A percentile compares a stretch with the other conserved stretches of the same genome.
These are phyloP conservation scores for Apiotrichum gracile DNA, from an alignment of 1,284 basidiomycete species.

Conservation along the genomic window DNA sequence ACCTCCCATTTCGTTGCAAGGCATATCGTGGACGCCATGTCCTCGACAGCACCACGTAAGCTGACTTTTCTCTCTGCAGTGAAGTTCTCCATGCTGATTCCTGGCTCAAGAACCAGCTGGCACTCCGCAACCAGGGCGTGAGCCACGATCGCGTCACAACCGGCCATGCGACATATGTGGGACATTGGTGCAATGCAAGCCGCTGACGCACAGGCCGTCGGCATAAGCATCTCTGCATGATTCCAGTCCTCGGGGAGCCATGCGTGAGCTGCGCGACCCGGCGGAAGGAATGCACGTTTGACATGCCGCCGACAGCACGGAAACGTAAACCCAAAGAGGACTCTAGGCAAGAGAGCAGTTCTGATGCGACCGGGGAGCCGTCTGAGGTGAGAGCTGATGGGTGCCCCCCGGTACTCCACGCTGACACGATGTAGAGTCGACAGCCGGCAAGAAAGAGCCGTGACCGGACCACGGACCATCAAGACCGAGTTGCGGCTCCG, in stretches of 20 bases:
- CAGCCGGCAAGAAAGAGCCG: no score
- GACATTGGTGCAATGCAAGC: neutral
- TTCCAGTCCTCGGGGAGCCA: conserved; percentile 20
- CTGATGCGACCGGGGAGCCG: no score
- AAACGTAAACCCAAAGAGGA: conserved; percentile 13
- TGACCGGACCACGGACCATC: neutral
- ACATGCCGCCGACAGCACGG: conserved; percentile 21
- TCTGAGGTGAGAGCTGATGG: no score
- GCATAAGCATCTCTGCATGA: conserved; percentile 29
- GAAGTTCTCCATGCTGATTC: no score
- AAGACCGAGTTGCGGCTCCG: no score
- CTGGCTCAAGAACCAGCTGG: neutral
- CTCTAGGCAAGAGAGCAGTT: no score
- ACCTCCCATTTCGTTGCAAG: no score
- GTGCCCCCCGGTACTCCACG: no score
- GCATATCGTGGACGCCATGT: no score
- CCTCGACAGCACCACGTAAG: no score
- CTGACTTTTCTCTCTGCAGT: no score
- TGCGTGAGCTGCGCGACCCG: conserved; percentile 25
- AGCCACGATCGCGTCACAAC: conserved; percentile 8
- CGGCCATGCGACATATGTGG: conserved; percentile 14
- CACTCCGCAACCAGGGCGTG: neutral
- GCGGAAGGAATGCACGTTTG: conserved; percentile 25
- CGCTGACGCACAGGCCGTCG: conserved; percentile 17
- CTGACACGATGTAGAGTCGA: no score